These are phyloP conservation scores for Debaryomyces nepalensis DNA, from an alignment of 1,139 yeast genomes.

Conservation along the genomic window DNA sequence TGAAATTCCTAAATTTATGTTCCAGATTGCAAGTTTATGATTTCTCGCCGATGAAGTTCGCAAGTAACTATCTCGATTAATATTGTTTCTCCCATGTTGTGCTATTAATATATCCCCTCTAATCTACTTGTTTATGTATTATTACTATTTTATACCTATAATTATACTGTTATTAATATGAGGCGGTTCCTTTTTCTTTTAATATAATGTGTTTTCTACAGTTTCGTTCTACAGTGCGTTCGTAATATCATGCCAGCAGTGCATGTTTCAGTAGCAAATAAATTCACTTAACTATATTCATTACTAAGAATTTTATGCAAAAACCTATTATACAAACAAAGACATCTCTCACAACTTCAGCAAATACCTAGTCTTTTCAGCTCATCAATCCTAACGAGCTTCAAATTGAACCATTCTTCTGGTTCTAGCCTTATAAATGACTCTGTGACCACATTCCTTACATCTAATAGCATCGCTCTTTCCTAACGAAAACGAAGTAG, in stretches of 20 bases:
- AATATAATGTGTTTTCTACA: not conserved
- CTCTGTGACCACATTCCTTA: slow-evolving; percentile 98
- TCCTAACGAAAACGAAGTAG: slow-evolving; percentile 82
- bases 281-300: slow-evolving; percentile 3
- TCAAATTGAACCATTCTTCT: slow-evolving; percentile 83
- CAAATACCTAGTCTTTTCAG: not conserved
- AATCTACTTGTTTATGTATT: slow-evolving; percentile 8
- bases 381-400: slow-evolving; percentile 39
- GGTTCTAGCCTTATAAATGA: slow-evolving; percentile 94
- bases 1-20: slow-evolving; percentile 18
- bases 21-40: slow-evolving; percentile 1
- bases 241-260: too few relatives aligned
- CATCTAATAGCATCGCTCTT: slow-evolving; percentile 98
- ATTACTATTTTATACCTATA: slow-evolving; percentile 6
- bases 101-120: slow-evolving; percentile 7
- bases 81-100: slow-evolving; percentile 3
- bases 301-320: slow-evolving; percentile 7
- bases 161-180: slow-evolving; percentile 5
- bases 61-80: not conserved
- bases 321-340: slow-evolving; percentile 12
- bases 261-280: too few relatives aligned
- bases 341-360: not conserved
- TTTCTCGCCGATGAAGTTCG: not conserved
- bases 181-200: slow-evolving; percentile 3
- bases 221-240: slow-evolving; percentile 1